Evolutionary conservation across 116 monocot species (phyloP).

Genomic region (Papilionanthe hybrid): DNA sequence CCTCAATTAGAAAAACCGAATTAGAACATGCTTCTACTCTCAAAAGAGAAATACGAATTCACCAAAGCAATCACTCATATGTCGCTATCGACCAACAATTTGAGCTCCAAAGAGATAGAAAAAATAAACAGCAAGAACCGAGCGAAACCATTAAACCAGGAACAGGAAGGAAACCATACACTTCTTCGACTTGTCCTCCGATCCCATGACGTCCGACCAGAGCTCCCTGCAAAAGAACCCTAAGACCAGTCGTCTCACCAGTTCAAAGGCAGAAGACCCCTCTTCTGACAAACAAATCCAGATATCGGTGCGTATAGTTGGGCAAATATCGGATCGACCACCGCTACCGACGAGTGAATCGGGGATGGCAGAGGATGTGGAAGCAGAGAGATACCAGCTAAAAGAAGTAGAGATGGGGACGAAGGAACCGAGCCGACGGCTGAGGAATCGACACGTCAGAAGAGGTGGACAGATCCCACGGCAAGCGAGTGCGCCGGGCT

Average conservation of each 20-base stretch:
- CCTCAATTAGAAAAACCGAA: not conserved
- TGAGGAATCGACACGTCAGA: conserved; percentile 3
- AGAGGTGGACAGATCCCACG: not conserved
- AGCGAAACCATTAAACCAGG: not conserved
- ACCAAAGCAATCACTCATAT: not conserved
- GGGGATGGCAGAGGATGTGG: not conserved
- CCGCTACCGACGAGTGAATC: not conserved
- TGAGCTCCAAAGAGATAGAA: not conserved
- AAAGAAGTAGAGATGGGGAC: not conserved
- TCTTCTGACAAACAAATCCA: not conserved
- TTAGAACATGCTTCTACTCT: not conserved
- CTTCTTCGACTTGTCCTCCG: conserved; percentile 10
- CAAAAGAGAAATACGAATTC: not conserved
- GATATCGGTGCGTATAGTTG: not conserved
- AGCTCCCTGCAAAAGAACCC: conserved; percentile 52
- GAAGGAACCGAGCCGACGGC: conserved; percentile 1
- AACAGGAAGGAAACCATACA: conserved; percentile 18
- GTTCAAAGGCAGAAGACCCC: not conserved
- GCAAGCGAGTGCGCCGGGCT: not conserved
- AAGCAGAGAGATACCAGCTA: not conserved
- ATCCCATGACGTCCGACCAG: conserved; percentile 60
- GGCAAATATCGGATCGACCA: not conserved
- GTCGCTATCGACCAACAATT: not conserved
- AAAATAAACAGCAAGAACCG: not conserved
- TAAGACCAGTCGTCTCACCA: conserved; percentile 6